Evolutionary conservation across 331 rosid species (phyloP).

Genomic region (Phaseolus coccineus): DNA sequence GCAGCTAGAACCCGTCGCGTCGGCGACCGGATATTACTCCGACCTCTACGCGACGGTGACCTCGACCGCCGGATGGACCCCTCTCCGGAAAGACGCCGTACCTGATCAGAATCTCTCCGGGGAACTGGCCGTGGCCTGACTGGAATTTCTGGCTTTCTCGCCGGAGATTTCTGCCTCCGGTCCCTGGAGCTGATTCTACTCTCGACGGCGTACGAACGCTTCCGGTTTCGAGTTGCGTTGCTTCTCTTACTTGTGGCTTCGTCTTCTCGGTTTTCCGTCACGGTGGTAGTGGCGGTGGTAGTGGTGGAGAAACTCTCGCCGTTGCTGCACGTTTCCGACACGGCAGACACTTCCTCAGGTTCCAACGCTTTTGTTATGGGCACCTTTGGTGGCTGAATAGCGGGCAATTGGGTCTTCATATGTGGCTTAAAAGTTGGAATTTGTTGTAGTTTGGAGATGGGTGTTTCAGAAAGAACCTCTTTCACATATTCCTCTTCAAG

Average conservation of each 20-base stretch:
- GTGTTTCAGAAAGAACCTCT: conserved; percentile 90
- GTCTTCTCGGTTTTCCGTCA: conserved; percentile 67
- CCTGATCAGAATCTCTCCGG: conserved; percentile 53
- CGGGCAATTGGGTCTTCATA: conserved; percentile 43
- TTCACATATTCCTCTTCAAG: conserved; percentile 83
- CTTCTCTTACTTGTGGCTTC: conserved; percentile 75
- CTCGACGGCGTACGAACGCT: conserved; percentile 57
- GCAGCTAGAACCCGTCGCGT: conserved; percentile 43
- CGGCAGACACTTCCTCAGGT: conserved; percentile 61
- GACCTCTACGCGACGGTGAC: conserved; percentile 69
- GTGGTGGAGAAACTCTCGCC: conserved; percentile 72
- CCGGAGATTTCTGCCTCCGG: conserved; percentile 52
- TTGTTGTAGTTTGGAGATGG: conserved; percentile 60
- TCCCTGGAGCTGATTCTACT: conserved; percentile 51
- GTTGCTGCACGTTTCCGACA: conserved; percentile 62
- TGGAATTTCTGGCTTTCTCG: conserved; percentile 45
- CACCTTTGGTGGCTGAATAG: conserved; percentile 3
- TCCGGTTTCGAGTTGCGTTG: conserved; percentile 48
- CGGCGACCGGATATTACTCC: conserved; percentile 49
- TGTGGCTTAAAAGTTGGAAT: conserved; percentile 33
- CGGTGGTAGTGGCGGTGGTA: conserved; percentile 58
- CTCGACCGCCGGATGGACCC: conserved; percentile 55
- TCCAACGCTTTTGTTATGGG: conserved; percentile 31
- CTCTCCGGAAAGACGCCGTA: conserved; percentile 55
- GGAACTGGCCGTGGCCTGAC: conserved; percentile 41